Percentiles rank a stretch among this genome's conserved stretches.
phyloP scores from a whole-genome alignment of 177 flowering plant genomes.

The Vitis hybrid region DNA sequence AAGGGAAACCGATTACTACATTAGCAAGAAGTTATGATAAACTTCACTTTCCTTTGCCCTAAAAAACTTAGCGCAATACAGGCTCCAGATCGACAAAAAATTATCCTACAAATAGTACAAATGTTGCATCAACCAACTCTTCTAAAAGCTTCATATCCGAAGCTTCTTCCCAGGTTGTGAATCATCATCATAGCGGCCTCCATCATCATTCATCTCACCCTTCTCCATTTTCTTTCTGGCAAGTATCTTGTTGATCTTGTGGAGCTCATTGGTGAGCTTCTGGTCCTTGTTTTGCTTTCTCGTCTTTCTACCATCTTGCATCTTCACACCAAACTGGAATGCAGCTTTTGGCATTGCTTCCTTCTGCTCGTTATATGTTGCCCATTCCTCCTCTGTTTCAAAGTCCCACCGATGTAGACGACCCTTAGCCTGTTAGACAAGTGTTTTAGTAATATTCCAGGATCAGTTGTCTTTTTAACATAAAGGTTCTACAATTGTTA shows the following conservation, averaged over 20 bases:
- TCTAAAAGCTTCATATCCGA: constrained; percentile 44
- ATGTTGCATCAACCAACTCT: neutral
- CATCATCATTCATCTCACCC: constrained; percentile 47
- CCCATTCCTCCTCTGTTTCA: constrained; percentile 99
- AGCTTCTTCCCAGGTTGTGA: constrained; percentile 73
- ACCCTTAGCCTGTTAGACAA: constrained; percentile 79
- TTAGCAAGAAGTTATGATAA: no score
- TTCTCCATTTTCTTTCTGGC: constrained; percentile 78
- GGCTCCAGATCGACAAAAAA: neutral
- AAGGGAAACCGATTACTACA: no score
- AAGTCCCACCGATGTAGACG: constrained; percentile 99
- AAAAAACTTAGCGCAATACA: neutral
- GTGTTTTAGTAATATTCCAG: neutral
- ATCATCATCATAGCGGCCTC: constrained; percentile 60
- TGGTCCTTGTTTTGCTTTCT: constrained; percentile 95
- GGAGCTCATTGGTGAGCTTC: constrained; percentile 88
- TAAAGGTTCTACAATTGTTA: neutral
- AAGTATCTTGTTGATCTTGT: constrained; percentile 85
- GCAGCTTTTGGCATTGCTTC: constrained; percentile 99
- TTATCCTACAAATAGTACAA: neutral
- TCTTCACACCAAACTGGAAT: constrained; percentile 98
- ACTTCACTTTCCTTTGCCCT: no score
- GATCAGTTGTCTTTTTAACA: neutral
- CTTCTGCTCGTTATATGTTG: constrained; percentile 94
- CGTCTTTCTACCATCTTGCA: constrained; percentile 98